Percentiles rank a stretch among this genome's conserved stretches.
phyloP scores from a whole-genome alignment of 345 rosid genomes.

The Conringia planisiliqua region DNA sequence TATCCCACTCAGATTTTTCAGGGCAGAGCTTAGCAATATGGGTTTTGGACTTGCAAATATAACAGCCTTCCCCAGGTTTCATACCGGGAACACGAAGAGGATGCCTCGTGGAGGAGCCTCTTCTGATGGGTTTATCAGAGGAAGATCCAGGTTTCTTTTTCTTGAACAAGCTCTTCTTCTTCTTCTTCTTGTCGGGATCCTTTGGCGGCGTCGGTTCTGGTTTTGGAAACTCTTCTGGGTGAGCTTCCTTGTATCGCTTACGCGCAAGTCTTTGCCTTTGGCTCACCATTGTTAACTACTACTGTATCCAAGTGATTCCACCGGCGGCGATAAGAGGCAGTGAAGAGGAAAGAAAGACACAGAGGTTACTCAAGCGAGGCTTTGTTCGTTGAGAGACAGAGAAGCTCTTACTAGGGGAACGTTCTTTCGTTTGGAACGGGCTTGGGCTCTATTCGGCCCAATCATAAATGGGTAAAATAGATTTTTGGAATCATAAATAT shows the following conservation, averaged over 20 bases:
- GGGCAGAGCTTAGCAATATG: conserved; percentile 90
- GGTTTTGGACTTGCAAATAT: conserved; percentile 66
- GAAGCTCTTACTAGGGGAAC: background rate
- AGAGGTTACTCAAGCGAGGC: background rate
- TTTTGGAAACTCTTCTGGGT: conserved; percentile 65
- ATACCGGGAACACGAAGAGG: conserved; percentile 90
- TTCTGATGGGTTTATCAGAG: conserved; percentile 34
- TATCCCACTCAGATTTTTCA: conserved; percentile 81
- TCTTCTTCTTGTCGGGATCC: conserved; percentile 61
- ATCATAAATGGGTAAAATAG: background rate
- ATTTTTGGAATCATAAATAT: too few relatives aligned
- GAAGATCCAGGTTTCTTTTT: conserved; percentile 43
- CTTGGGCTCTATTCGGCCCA: background rate
- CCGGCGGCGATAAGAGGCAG: conserved; percentile 22
- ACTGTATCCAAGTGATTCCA: background rate
- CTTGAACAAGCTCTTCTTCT: conserved; percentile 60
- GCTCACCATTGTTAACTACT: conserved; percentile 52
- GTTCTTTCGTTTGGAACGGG: background rate
- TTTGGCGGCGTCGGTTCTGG: conserved; percentile 68
- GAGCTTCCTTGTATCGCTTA: conserved; percentile 52
- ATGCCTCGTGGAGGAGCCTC: conserved; percentile 47
- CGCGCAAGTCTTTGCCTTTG: conserved; percentile 75
- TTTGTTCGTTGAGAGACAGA: background rate
- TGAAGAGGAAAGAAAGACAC: background rate
- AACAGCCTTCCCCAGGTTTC: conserved; percentile 95